These are phyloP conservation scores for Aspergillus aculeatus DNA, from an alignment of 2,329 filamentous ascomycete genomes.

Conservation along the genomic window DNA sequence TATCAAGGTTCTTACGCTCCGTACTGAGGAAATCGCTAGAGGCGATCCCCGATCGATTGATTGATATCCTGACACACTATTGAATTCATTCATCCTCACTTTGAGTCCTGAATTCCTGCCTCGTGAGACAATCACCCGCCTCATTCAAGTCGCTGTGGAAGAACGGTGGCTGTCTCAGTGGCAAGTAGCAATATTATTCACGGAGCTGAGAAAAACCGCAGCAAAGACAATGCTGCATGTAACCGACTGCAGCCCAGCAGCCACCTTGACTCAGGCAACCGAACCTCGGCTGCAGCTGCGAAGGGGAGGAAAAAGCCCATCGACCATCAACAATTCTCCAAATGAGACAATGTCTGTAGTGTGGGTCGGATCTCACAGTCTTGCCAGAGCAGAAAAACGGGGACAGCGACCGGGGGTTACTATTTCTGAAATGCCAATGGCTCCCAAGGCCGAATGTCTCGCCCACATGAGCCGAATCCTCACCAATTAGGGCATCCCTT, in stretches of 20 bases:
- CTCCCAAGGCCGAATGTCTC: background rate
- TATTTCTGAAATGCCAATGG: background rate
- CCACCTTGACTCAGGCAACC: background rate
- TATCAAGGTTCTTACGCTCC: background rate
- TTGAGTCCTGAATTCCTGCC: too few species aligned
- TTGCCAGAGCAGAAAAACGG: background rate
- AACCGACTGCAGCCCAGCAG: background rate
- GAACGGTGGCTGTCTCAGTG: too few species aligned
- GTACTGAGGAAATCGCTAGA: too few species aligned
- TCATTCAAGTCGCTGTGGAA: too few species aligned
- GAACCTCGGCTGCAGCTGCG: background rate
- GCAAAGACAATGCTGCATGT: too few species aligned
- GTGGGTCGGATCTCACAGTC: background rate
- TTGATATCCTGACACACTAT: background rate
- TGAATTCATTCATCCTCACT: too few species aligned
- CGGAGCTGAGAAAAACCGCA: too few species aligned
- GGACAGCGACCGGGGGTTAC: background rate
- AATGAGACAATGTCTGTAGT: conserved; percentile 10
- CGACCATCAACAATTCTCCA: background rate
- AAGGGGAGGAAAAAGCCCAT: background rate
- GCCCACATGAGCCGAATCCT: background rate
- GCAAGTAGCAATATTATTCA: too few species aligned
- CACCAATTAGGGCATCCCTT: background rate
- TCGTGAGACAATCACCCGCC: too few species aligned
- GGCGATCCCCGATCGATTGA: too few species aligned